Percentiles rank a stretch among this genome's conserved stretches.
These are phyloP conservation scores for Nyctanthes arbortristis DNA, from an alignment of 257 asterid genomes.

Conservation along the genomic window DNA sequence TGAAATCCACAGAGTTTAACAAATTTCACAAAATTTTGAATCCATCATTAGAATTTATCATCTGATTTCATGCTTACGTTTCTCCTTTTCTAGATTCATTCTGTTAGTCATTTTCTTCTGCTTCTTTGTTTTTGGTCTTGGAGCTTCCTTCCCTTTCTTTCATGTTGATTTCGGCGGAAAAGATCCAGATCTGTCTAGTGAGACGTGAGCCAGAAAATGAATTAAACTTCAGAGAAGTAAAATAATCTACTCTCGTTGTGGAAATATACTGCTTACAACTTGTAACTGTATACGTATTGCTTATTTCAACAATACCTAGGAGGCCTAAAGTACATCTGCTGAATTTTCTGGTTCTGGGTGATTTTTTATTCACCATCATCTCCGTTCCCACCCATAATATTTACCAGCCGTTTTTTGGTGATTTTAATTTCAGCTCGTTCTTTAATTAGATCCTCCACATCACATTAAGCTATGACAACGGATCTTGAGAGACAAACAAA, in stretches of 20 bases:
- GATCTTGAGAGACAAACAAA: constrained; percentile 32
- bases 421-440: constrained; percentile 19
- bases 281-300: no score
- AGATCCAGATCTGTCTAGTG: constrained; percentile 21
- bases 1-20: not conserved
- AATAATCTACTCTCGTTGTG: not conserved
- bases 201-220: no score
- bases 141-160: constrained; percentile 15
- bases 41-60: constrained; percentile 3
- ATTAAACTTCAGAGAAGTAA: no score
- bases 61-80: constrained; percentile 1
- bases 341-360: constrained; percentile 8
- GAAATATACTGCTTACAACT: no score
- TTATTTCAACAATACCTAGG: no score
- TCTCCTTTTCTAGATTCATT: constrained; percentile 10
- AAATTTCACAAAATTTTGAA: constrained; percentile 1
- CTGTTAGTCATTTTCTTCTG: no score
- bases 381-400: constrained; percentile 7
- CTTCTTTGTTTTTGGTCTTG: constrained; percentile 5
- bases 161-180: constrained; percentile 5
- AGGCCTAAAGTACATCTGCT: constrained; percentile 3
- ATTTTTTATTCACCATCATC: constrained; percentile 1
- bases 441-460: constrained; percentile 14
- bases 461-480: constrained; percentile 25
- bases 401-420: constrained; percentile 22